These are phyloP conservation scores for Tetrapyrgos nigripes DNA, from an alignment of 1,284 basidiomycete genomes.

Conservation along the genomic window DNA sequence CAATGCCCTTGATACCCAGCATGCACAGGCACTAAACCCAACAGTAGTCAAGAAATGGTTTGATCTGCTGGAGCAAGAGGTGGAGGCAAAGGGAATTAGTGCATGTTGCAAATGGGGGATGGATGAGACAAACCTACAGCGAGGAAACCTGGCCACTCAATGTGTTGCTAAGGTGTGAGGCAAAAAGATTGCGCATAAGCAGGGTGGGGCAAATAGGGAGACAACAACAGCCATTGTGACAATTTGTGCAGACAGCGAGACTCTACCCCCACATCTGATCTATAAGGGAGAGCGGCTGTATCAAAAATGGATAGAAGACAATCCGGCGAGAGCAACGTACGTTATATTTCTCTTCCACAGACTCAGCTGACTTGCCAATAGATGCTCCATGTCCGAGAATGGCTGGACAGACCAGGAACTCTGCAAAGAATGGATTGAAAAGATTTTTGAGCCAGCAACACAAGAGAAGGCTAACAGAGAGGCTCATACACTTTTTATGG, in stretches of 20 bases:
- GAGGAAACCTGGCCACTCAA: conserved; percentile 17
- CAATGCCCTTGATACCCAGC: conserved; percentile 21
- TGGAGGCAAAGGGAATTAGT: conserved; percentile 19
- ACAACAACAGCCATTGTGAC: conserved; percentile 40
- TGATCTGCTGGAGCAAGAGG: conserved; percentile 18
- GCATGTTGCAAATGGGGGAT: conserved; percentile 23
- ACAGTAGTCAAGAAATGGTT: conserved; percentile 25
- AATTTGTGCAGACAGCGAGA: conserved; percentile 40
- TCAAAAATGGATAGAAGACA: conserved; percentile 31
- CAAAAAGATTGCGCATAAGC: conserved; percentile 30
- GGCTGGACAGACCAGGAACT: conserved; percentile 38
- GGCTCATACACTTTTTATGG: conserved; percentile 37
- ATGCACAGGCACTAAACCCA: conserved; percentile 21
- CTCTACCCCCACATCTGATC: conserved; percentile 35
- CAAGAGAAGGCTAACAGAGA: conserved; percentile 36
- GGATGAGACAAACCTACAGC: conserved; percentile 26
- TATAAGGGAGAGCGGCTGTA: conserved; percentile 41
- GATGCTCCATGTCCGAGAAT: conserved; percentile 25
- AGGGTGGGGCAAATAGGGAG: conserved; percentile 28
- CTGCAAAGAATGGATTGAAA: conserved; percentile 34
- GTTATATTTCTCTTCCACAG: background rate
- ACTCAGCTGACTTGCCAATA: conserved; percentile 8
- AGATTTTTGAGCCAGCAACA: conserved; percentile 42
- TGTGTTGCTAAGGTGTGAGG: conserved; percentile 21
- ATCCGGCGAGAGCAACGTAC: conserved; percentile 31